Base-by-base conservation (phyloP, 371 early-diverging fungal genomes). In the Choanephora cucurbitarum region DNA sequence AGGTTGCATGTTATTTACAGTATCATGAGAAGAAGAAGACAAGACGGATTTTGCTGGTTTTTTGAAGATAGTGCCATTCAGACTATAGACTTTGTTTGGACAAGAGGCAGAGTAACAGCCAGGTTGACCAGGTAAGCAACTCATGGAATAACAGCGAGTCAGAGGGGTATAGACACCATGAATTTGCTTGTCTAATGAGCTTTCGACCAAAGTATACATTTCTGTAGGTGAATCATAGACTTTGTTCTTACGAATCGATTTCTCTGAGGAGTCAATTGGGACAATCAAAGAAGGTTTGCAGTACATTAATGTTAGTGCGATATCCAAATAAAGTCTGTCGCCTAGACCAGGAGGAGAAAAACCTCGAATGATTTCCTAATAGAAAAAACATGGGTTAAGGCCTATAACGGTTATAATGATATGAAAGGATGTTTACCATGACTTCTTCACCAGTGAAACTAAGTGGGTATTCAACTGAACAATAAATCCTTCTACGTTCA, bases 391-490 rank as follows among this genome's bases (percentile, higher is more conserved):
- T n/a, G n/a, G n/a, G n/a, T n/a, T n/a, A n/a, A n/a, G n/a, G n/a
- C n/a, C n/a, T n/a, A n/a, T n/a, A n/a, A n/a, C n/a, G n/a, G n/a
- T n/a, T n/a, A n/a, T n/a, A n/a, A n/a, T n/a, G n/a, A n/a, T n/a
- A n/a, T n/a, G n/a, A n/a, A n/a, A 10, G 10, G 10, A 11, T 9
- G 3, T 37, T 58, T 66, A 74, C 78, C 55, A 75, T 57, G 3
- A 71, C 73, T 45, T 78, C 79, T 56, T 69, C 70, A 19, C 79
- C 75, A 21, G 49, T 73, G 46, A 75, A 78, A 51, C 79, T 78
- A 2, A 60, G 41, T 18, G 79, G 75, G 44, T 78, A 72, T 53
- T 75, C 75, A 2, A 57, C 68, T 7, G 79, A 57, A 23, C 63
- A 70, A 44, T 70, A 72, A 2, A 78, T 66, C 15, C 60, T 62